Evolutionary conservation across 2,329 filamentous ascomycete genomes (phyloP).

Genomic region (Pseudocercospora vitis): DNA sequence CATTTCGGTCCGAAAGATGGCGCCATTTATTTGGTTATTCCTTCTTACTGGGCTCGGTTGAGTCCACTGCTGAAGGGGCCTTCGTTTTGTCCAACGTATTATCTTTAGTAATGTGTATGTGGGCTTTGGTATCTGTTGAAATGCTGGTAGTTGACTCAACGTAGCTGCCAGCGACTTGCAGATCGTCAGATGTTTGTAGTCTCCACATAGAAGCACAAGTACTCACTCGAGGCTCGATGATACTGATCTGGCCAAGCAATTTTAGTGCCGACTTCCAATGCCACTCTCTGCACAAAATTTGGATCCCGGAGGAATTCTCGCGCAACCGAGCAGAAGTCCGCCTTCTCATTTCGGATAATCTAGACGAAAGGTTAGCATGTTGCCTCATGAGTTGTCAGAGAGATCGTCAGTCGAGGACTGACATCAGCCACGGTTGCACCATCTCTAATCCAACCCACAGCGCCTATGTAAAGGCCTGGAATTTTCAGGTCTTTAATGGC

Average conservation of each 20-base stretch:
- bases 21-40: no score
- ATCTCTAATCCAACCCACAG: conserved; percentile 2
- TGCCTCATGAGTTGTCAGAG: not conserved
- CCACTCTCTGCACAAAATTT: not conserved
- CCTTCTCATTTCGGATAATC: not conserved
- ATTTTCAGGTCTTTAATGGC: not conserved
- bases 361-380: not conserved
- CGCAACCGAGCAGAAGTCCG: conserved; percentile 1
- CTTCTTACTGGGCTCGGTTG: no score
- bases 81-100: not conserved
- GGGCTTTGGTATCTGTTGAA: not conserved
- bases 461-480: not conserved
- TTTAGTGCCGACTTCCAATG: conserved; percentile 2
- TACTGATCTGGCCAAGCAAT: conserved; percentile 2
- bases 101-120: not conserved
- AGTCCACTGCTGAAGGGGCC: not conserved
- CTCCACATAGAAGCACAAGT: not conserved
- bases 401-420: not conserved
- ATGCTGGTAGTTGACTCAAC: not conserved
- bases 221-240: conserved; percentile 1
- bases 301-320: not conserved
- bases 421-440: conserved; percentile 3
- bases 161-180: not conserved
- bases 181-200: not conserved
- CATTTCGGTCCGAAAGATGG: no score